Conservation (phyloP, 768 basidiomycete species). For the Mycena alexandri region DNA sequence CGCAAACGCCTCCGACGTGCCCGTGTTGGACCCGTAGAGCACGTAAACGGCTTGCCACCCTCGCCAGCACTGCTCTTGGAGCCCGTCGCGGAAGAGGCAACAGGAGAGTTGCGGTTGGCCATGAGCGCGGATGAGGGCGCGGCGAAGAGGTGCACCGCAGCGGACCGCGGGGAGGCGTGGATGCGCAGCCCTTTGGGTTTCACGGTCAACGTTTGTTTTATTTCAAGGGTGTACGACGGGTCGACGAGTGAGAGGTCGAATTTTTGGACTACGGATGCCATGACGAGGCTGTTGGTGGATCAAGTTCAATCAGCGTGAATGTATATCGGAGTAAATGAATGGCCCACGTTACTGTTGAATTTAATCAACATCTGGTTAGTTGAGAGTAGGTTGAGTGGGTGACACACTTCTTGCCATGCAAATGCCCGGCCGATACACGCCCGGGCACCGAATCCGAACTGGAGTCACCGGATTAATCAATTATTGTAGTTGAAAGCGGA, state of each 20-base stretch:
- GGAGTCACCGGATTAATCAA: too few relatives aligned
- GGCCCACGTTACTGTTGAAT: too few relatives aligned
- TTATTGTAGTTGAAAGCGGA: constrained; percentile 36
- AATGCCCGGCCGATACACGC: constrained; percentile 56
- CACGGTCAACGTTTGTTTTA: constrained; percentile 61
- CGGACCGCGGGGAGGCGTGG: constrained; percentile 52
- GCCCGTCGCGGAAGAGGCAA: background rate
- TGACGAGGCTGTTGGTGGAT: constrained; percentile 44
- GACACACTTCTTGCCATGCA: constrained; percentile 59
- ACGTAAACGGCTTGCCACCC: constrained; percentile 47
- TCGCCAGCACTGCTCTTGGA: background rate
- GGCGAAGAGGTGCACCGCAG: constrained; percentile 34
- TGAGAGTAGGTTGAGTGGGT: background rate
- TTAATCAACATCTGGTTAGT: too few relatives aligned
- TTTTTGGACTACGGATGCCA: constrained; percentile 57
- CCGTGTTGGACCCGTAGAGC: constrained; percentile 63
- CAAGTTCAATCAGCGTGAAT: too few relatives aligned
- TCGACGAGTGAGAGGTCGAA: constrained; percentile 60
- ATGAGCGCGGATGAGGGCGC: constrained; percentile 36
- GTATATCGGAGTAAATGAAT: too few relatives aligned
- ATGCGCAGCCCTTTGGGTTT: constrained; percentile 59
- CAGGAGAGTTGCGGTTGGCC: constrained; percentile 1
- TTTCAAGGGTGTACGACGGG: constrained; percentile 56
- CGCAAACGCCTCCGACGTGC: constrained; percentile 63
- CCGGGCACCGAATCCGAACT: constrained; percentile 40